Evolutionary conservation across 2,329 filamentous ascomycete species (phyloP).

Genomic region (Cordyceps cicadae): DNA sequence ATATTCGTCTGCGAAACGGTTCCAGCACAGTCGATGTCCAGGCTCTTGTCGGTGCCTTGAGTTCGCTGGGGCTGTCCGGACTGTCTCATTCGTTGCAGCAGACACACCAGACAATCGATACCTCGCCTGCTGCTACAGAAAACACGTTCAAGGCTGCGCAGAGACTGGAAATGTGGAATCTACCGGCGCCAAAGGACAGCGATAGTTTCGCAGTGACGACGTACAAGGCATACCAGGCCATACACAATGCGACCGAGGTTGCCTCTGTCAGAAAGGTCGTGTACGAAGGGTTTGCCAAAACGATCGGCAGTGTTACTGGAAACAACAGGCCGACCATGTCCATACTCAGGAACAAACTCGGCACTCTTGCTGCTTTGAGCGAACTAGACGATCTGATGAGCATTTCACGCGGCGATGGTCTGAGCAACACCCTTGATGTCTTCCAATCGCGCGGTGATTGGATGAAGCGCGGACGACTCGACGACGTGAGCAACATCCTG

Average conservation of each 20-base stretch:
- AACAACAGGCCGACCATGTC: constrained; percentile 39
- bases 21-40: constrained; percentile 52
- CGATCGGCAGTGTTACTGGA: constrained; percentile 49
- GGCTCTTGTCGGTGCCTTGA: constrained; percentile 68
- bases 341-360: constrained; percentile 46
- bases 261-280: constrained; percentile 47
- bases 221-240: constrained; percentile 73
- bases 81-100: constrained; percentile 74
- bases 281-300: constrained; percentile 53
- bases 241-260: constrained; percentile 58
- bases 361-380: constrained; percentile 62
- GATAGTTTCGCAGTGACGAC: constrained; percentile 59
- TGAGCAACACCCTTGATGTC: constrained; percentile 52
- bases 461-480: constrained; percentile 75
- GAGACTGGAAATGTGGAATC: constrained; percentile 84
- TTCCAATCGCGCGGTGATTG: constrained; percentile 62
- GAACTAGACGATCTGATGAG: constrained; percentile 74
- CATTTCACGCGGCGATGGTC: constrained; percentile 47
- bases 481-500: constrained; percentile 71
- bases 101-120: constrained; percentile 52
- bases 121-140: constrained; percentile 52
- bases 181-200: constrained; percentile 60
- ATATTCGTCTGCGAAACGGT: constrained; percentile 56
- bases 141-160: constrained; percentile 72
- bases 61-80: constrained; percentile 74